phyloP scores from a whole-genome alignment of 169 alveolate species.

The Plasmodium vinckei region DNA sequence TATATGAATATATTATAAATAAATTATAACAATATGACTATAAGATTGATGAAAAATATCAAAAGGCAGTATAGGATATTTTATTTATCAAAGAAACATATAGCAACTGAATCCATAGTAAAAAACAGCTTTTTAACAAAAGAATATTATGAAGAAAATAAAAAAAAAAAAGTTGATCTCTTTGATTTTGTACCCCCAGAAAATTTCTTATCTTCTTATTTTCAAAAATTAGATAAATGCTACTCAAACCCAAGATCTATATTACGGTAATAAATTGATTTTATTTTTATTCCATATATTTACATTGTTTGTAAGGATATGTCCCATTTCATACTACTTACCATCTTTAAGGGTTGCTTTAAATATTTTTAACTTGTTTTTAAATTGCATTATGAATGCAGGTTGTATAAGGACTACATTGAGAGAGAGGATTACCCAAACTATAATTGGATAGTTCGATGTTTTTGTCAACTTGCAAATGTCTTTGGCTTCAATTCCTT shows the following conservation, averaged over 20 bases:
- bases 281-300: neutral
- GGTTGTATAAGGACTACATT: constrained; percentile 87
- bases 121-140: constrained; percentile 65
- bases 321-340: neutral
- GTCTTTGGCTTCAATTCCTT: constrained; percentile 90
- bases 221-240: constrained; percentile 81
- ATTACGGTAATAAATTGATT: constrained; percentile 62
- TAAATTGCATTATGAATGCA: neutral
- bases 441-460: constrained; percentile 89
- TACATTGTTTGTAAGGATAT: neutral
- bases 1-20: too few relatives aligned
- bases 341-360: too few relatives aligned
- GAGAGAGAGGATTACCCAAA: constrained; percentile 87
- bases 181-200: constrained; percentile 87
- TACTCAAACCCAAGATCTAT: constrained; percentile 88
- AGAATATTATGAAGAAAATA: constrained; percentile 44
- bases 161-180: constrained; percentile 68
- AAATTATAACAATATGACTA: neutral
- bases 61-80: neutral
- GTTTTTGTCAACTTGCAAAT: constrained; percentile 90
- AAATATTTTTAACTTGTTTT: too few relatives aligned
- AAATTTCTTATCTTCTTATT: constrained; percentile 79
- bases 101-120: constrained; percentile 64
- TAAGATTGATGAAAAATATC: neutral
- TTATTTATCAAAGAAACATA: neutral